These are phyloP conservation scores for Brasilioporus rufonigricans DNA, from an alignment of 768 basidiomycete genomes.

Conservation along the genomic window DNA sequence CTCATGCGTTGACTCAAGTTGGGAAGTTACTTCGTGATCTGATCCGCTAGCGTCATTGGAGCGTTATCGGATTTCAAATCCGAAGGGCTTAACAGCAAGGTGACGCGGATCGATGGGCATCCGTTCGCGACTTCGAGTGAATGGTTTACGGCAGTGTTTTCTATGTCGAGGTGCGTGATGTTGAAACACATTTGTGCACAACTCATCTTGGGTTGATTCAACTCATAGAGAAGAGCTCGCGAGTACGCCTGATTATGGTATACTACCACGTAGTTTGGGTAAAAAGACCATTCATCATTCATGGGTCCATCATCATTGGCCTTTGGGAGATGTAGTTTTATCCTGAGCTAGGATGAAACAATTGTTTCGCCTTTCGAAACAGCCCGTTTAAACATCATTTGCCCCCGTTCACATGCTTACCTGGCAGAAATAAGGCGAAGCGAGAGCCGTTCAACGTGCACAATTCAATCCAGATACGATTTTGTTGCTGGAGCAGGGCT, in stretches of 20 bases:
- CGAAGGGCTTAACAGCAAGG: background rate
- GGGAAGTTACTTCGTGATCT: background rate
- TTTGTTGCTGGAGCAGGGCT: background rate
- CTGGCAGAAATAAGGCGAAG: slow-evolving; percentile 10
- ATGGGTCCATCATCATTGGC: background rate
- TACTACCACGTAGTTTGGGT: background rate
- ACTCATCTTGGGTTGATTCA: background rate
- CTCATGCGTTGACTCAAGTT: background rate
- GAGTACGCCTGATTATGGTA: background rate
- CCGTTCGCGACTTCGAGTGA: background rate
- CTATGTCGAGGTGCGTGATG: background rate
- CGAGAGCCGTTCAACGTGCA: background rate
- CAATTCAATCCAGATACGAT: background rate
- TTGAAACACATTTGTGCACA: background rate
- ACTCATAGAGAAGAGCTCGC: background rate
- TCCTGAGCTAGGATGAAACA: slow-evolving; percentile 14
- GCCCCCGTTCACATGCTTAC: slow-evolving; percentile 2
- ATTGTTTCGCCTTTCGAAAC: slow-evolving; percentile 14
- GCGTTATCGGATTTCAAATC: slow-evolving; percentile 16
- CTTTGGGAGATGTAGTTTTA: background rate
- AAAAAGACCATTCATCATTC: background rate
- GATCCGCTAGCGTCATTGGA: background rate
- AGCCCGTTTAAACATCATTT: background rate
- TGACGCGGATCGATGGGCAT: background rate
- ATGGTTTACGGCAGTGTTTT: background rate